Conservation (phyloP, 331 rosid species). For the Malus hybrid region DNA sequence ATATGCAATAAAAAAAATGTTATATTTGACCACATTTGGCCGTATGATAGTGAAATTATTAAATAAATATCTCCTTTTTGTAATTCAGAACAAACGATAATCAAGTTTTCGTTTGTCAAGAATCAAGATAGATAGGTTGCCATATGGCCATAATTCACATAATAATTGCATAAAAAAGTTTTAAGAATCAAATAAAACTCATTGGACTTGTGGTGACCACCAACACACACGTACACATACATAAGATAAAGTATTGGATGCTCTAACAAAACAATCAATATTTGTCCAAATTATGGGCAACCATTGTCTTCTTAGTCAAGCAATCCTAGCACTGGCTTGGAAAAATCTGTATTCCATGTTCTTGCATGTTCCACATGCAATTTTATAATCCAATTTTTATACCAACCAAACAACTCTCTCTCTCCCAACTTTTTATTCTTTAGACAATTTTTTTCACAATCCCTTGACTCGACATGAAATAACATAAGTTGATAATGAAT, state of each 20-base stretch:
- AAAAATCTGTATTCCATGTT: constrained; percentile 53
- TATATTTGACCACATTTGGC: too few species aligned
- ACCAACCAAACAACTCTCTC: not conserved
- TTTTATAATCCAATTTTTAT: not conserved
- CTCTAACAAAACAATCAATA: constrained; percentile 20
- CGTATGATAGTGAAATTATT: too few species aligned
- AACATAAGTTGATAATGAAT: too few species aligned
- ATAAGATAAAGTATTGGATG: not conserved
- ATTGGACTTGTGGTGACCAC: constrained; percentile 20
- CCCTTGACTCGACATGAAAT: too few species aligned
- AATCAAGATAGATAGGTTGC: too few species aligned
- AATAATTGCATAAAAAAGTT: constrained; percentile 31
- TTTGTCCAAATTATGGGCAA: constrained; percentile 30
- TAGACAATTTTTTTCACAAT: too few species aligned
- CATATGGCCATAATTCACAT: constrained; percentile 5
- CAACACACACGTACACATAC: not conserved
- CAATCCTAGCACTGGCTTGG: constrained; percentile 15
- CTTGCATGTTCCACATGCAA: constrained; percentile 28
- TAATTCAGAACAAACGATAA: too few species aligned
- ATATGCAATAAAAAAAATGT: too few species aligned
- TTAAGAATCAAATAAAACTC: constrained; percentile 1
- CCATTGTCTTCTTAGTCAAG: constrained; percentile 8
- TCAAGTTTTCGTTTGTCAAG: too few species aligned
- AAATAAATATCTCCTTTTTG: too few species aligned
- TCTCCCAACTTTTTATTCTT: not conserved